phyloP scores from a whole-genome alignment of 345 rosid genomes.

The Iberis pinnata region DNA sequence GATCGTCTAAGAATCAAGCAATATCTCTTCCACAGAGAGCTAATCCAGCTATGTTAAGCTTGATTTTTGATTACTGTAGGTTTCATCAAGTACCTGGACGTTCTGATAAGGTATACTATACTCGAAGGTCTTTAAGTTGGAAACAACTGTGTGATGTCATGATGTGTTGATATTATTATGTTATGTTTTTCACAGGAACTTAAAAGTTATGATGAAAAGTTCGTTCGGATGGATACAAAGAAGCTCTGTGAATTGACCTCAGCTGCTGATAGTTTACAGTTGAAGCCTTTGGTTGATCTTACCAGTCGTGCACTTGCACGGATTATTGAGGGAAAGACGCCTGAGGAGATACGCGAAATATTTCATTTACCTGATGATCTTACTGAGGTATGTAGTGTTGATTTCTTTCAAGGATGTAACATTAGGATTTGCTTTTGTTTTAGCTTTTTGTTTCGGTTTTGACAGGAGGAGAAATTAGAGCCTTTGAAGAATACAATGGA shows the following conservation, averaged over 20 bases:
- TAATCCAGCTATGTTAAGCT: slow-evolving; percentile 68
- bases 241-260: slow-evolving; percentile 91
- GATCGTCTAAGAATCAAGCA: slow-evolving; percentile 74
- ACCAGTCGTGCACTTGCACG: slow-evolving; percentile 95
- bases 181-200: slow-evolving; percentile 45
- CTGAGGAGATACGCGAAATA: slow-evolving; percentile 90
- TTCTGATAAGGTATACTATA: slow-evolving; percentile 69
- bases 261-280: slow-evolving; percentile 93
- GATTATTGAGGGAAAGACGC: slow-evolving; percentile 82
- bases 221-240: slow-evolving; percentile 85
- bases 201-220: slow-evolving; percentile 77
- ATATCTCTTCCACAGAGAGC: slow-evolving; percentile 86
- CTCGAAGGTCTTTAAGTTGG: slow-evolving; percentile 8
- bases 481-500: slow-evolving; percentile 74
- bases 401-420: slow-evolving; percentile 14
- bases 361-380: slow-evolving; percentile 97
- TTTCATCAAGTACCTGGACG: slow-evolving; percentile 85
- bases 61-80: slow-evolving; percentile 81
- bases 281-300: slow-evolving; percentile 88
- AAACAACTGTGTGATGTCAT: slow-evolving; percentile 8
- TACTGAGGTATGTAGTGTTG: slow-evolving; percentile 63
- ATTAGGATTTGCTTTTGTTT: slow-evolving; percentile 8
- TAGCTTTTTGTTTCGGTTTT: slow-evolving; percentile 11
- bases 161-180: not conserved
- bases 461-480: slow-evolving; percentile 90